A percentile compares a stretch with the other conserved stretches of the same genome.
Conservation (phyloP, 108 stramenopile genomes). For the Fistulifera pelliculosa region DNA sequence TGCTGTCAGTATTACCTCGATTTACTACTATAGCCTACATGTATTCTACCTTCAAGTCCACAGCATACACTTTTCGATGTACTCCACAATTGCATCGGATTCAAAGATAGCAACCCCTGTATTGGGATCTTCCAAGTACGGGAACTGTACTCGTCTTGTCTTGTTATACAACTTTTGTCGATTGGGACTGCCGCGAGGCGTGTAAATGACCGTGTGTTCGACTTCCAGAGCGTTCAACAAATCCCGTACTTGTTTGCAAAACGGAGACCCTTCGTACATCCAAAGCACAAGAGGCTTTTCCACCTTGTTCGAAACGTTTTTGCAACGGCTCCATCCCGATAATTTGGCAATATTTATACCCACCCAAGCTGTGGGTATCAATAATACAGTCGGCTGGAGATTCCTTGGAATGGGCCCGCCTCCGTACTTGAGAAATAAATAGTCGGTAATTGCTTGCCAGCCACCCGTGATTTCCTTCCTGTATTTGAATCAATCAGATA, state of each 20-base stretch:
- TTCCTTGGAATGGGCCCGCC: slow-evolving; percentile 12
- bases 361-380: slow-evolving; percentile 52
- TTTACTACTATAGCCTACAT: too few relatives aligned
- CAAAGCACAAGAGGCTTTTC: slow-evolving; percentile 29
- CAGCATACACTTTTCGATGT: slow-evolving; percentile 43
- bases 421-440: slow-evolving; percentile 72
- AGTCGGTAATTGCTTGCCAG: slow-evolving; percentile 64
- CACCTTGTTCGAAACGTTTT: slow-evolving; percentile 66
- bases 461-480: slow-evolving; percentile 73
- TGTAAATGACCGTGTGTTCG: slow-evolving; percentile 17
- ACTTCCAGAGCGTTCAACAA: slow-evolving; percentile 15
- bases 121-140: slow-evolving; percentile 65
- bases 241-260: slow-evolving; percentile 24
- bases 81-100: slow-evolving; percentile 52
- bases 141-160: slow-evolving; percentile 31
- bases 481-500: slow-evolving; percentile 85
- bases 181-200: slow-evolving; percentile 29
- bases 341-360: slow-evolving; percentile 41
- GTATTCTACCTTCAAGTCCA: not conserved
- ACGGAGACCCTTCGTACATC: slow-evolving; percentile 32
- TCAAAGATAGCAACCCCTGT: slow-evolving; percentile 51
- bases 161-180: slow-evolving; percentile 17
- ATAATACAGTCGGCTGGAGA: slow-evolving; percentile 46
- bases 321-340: slow-evolving; percentile 28
- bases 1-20: too few relatives aligned